A percentile compares a stretch with the other conserved stretches of the same genome.
Evolutionary conservation across 345 rosid species (phyloP).

Genomic region (Hypericum androsaemum): DNA sequence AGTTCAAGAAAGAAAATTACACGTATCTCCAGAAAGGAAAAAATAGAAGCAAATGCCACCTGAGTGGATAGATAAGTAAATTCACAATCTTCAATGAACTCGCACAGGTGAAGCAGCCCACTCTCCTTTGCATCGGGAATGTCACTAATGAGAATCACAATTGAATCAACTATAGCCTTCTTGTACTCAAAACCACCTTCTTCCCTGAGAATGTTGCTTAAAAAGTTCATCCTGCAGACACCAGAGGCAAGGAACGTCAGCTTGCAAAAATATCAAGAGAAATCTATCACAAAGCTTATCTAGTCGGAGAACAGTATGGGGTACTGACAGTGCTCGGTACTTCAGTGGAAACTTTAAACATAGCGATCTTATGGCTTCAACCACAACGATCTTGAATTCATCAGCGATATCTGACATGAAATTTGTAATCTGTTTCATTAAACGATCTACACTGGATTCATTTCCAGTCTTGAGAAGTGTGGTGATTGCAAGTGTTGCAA

Average conservation of each 20-base stretch:
- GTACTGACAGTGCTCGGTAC: conserved; percentile 84
- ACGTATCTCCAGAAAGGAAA: background rate
- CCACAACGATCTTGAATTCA: conserved; percentile 97
- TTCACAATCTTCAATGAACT: conserved; percentile 99
- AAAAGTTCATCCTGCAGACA: conserved; percentile 82
- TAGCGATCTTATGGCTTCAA: conserved; percentile 93
- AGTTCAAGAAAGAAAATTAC: background rate
- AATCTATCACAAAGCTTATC: background rate
- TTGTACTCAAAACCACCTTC: conserved; percentile 99
- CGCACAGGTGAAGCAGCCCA: conserved; percentile 96
- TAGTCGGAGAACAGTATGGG: background rate
- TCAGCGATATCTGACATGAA: conserved; percentile 99
- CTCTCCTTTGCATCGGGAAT: conserved; percentile 98
- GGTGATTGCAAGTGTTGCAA: conserved; percentile 97
- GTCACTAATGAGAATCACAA: conserved; percentile 91
- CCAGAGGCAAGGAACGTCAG: conserved; percentile 5
- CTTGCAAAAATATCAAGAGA: background rate
- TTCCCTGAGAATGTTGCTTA: conserved; percentile 97
- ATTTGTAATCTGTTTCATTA: conserved; percentile 97
- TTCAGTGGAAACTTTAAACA: conserved; percentile 95
- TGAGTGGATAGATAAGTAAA: conserved; percentile 96
- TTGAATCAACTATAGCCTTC: conserved; percentile 94
- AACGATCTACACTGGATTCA: conserved; percentile 93
- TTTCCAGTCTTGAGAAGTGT: conserved; percentile 96
- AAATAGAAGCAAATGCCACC: conserved; percentile 33